Base-by-base conservation (phyloP, 345 rosid species). In the Gossypium ekmanianum region DNA sequence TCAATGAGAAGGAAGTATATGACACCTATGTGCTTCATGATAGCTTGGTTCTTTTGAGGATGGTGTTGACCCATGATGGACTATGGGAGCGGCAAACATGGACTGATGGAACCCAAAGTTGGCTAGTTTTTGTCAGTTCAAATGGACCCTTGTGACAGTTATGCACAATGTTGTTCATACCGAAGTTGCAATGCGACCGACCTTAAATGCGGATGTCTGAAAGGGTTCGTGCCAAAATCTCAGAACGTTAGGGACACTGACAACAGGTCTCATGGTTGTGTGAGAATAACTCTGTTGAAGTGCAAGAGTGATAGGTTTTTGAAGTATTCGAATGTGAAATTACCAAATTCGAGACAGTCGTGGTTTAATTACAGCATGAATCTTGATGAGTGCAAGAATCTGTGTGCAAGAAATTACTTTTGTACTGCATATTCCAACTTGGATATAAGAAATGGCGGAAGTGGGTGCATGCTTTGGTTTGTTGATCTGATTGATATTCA, bases 381-480 rank as follows among this genome's bases (percentile, higher is more conserved):
- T 45, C 85, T 85, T 9, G 44, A 72, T 3, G 86, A 81, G 43
- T 90, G 91, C 51, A 62, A 79, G 58, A 16, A 41, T 12, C 4
- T 66, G 55, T 89, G 91, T 76, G 20, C 16, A 22, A 67, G 71
- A n/a, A 86, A 90, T 29, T 90, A 90, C 71, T 85, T 88, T 7
- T 90, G 94, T 2, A 84, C 58, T 1, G 94, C 89, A 63, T 88
- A 86, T 72, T 78, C 88, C 0, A 82, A 52, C 74, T 74, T 76
- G 24, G 75, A 85, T 64, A 75, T 90, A 26, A 63, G 78, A 43
- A 34, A 55, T 44, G 82, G 79, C 22, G 90, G 87, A 58, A 75
- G 75, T 4, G 92, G 90, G 0, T 86, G 92, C 56, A 74, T 86
- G 80, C 56, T 88, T 7, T 86, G 90, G 88, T 71, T 68, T 62